Evolutionary conservation across 129 eudicot genomes (phyloP), one percentile per base, ranked within the genome.

Genomic region (Rutidosis leptorrhynchoides): DNA sequence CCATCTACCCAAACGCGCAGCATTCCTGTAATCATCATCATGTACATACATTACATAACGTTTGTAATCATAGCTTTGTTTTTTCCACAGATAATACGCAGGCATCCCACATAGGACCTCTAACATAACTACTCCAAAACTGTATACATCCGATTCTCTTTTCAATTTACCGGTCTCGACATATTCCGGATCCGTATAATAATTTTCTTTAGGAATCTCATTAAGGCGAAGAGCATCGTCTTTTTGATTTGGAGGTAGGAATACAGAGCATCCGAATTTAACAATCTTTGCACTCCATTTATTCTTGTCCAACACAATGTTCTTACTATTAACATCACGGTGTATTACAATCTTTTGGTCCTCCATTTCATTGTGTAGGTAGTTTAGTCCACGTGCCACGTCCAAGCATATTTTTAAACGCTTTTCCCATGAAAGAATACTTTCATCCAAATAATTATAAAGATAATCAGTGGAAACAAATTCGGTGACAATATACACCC

Each of bases 361-460:
- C 19, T 6, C 25, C 56, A 19, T 49, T 4, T 49, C 56, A 4
- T 19, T n/a, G 25, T 49, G 56, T 6, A 49, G 56, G 56, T 49
- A 49, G 4, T 19, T 19, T 11, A 49, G 1, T 49, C 25, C 56
- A 3, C 3, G 25, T 5, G 24, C 56, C 2, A 49, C 1, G 1
- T 49, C 56, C 2, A 49, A 6, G 3, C 56, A 49, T 3, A 49
- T 49, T 49, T 49, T 49, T 1, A 49, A 49, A 17, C 56, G 56
- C 7, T 49, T 19, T 49, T 49, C 24, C 56, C 56, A 49, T 48
- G 55, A 3, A n/a, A 48, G 2, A 49, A 2, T 19, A 6, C 24
- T 0, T 0, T 0, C 1, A 1, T 3, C 1, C 12, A 49, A 6
- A 49, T 9, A 19, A 0, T 0, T 1, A 0, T 0, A 1, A 7